A percentile compares a stretch with the other conserved stretches of the same genome.
Evolutionary conservation across 441 rosid genomes (phyloP).

Genomic region (Biscutella laevigata): DNA sequence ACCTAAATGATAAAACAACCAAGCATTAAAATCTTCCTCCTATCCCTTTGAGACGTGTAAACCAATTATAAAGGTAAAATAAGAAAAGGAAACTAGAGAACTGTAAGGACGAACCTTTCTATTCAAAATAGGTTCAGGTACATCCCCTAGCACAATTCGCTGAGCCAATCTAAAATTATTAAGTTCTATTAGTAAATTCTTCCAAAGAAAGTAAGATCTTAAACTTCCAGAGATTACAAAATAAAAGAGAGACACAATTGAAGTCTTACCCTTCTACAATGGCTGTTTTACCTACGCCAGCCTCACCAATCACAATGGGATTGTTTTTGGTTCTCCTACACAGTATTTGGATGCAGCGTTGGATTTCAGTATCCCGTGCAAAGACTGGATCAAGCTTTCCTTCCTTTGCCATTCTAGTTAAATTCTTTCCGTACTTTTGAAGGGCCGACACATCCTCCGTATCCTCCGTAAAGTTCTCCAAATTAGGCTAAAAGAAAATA

Average conservation of each 20-base stretch:
- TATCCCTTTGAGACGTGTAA: neutral
- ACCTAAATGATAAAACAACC: conserved; percentile 31
- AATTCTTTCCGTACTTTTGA: conserved; percentile 65
- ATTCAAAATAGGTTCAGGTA: conserved; percentile 65
- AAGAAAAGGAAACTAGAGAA: no score
- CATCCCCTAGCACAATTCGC: conserved; percentile 72
- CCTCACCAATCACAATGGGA: conserved; percentile 80
- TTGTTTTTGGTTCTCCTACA: conserved; percentile 76
- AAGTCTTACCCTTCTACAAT: conserved; percentile 58
- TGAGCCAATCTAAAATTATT: conserved; percentile 74
- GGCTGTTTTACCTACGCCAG: conserved; percentile 87
- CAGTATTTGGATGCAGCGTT: conserved; percentile 61
- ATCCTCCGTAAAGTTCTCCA: no score
- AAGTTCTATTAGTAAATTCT: no score
- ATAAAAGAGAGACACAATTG: no score
- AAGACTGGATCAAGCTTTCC: conserved; percentile 85
- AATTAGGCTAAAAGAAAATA: no score
- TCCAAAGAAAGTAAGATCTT: no score
- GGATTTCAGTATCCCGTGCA: conserved; percentile 72
- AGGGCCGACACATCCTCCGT: no score
- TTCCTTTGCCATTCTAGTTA: conserved; percentile 68
- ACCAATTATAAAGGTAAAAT: no score
- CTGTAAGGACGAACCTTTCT: conserved; percentile 56
- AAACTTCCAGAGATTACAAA: no score
- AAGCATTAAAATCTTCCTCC: neutral